Conservation (phyloP, 2,329 filamentous ascomycete species). For the Verticillium dahliae region DNA sequence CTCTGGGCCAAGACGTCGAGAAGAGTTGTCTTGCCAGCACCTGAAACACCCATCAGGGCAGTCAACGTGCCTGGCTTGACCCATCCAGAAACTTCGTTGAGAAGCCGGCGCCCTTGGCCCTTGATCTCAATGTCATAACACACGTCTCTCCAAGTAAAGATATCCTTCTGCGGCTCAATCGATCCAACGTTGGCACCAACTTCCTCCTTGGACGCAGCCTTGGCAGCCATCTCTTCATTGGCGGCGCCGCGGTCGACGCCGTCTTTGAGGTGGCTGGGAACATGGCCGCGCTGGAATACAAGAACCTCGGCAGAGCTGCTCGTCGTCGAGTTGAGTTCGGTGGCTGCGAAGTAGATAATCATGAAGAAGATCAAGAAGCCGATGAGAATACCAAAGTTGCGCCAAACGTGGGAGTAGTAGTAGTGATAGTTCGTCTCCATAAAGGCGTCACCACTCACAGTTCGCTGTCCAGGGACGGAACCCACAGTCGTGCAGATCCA, state of each 20-base stretch:
- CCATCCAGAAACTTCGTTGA: constrained; percentile 80
- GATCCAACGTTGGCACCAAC: constrained; percentile 23
- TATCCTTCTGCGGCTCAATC: constrained; percentile 39
- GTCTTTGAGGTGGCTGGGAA: constrained; percentile 33
- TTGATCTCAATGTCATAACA: constrained; percentile 70
- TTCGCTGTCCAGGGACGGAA: constrained; percentile 43
- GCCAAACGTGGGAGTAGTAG: constrained; percentile 51
- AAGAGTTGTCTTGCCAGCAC: constrained; percentile 36
- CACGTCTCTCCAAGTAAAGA: constrained; percentile 76
- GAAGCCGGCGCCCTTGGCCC: constrained; percentile 58
- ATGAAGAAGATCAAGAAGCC: constrained; percentile 61
- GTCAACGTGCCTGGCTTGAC: constrained; percentile 85
- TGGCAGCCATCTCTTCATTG: constrained; percentile 22
- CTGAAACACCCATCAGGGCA: constrained; percentile 62
- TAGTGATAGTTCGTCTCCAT: constrained; percentile 51
- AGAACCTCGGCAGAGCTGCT: constrained; percentile 62
- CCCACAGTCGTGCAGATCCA: constrained; percentile 50
- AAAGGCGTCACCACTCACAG: constrained; percentile 56
- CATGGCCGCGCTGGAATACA: constrained; percentile 54
- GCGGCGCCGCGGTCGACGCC: constrained; percentile 18
- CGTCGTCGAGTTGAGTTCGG: constrained; percentile 58
- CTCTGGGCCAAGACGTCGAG: constrained; percentile 38
- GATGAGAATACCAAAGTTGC: constrained; percentile 63
- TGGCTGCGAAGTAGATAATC: constrained; percentile 53
- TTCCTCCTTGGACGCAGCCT: constrained; percentile 51